phyloP scores from a whole-genome alignment of 2,329 filamentous ascomycete genomes.

The Fusarium sororula region DNA sequence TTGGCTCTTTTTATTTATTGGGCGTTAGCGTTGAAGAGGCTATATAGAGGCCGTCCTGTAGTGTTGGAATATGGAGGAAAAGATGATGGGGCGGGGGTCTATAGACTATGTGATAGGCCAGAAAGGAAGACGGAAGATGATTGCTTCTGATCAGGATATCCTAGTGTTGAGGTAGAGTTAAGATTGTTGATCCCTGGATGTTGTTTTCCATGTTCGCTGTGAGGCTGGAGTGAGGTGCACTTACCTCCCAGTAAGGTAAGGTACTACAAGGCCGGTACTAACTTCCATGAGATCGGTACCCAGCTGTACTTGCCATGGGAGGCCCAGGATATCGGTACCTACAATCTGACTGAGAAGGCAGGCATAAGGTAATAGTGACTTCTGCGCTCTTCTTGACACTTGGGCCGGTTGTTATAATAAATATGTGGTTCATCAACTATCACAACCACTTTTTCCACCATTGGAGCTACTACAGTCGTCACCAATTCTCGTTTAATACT shows the following conservation, averaged over 20 bases:
- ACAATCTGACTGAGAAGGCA: neutral
- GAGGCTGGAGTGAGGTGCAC: neutral
- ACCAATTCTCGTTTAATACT: neutral
- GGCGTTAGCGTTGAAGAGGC: conserved; percentile 7
- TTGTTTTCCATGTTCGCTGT: neutral
- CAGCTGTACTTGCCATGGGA: neutral
- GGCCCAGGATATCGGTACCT: neutral
- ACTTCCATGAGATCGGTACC: neutral
- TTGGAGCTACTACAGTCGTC: neutral
- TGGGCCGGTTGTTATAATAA: neutral
- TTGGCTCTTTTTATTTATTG: neutral
- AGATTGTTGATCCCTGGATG: neutral
- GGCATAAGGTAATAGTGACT: neutral
- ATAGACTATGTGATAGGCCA: neutral
- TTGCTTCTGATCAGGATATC: neutral
- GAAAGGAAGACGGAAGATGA: neutral
- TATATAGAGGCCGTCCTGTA: neutral
- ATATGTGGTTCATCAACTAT: neutral
- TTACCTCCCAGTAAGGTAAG: neutral
- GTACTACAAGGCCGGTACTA: neutral
- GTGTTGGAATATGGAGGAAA: neutral
- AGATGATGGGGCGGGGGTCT: neutral
- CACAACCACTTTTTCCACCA: neutral
- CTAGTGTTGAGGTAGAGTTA: neutral
- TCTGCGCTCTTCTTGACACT: neutral